A percentile compares a stretch with the other conserved stretches of the same genome.
Conservation (phyloP, 2,329 filamentous ascomycete genomes). For the Chaetoscypha palmicola region DNA sequence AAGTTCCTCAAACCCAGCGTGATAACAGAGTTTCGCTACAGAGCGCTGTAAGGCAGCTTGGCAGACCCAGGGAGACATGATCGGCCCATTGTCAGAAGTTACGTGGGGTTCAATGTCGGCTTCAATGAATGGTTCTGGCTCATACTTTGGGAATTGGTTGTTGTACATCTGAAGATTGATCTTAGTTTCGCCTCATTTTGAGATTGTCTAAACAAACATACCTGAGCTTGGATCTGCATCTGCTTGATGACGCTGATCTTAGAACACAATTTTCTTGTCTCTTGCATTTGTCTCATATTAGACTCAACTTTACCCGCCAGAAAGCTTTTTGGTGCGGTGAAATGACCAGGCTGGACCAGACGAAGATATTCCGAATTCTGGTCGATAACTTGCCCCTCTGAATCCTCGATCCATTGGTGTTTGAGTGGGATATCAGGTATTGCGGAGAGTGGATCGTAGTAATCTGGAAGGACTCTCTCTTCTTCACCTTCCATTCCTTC, state of each 20-base stretch:
- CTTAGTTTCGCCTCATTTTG: too few species aligned
- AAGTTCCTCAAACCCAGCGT: slow-evolving; percentile 93
- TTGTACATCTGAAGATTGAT: slow-evolving; percentile 67
- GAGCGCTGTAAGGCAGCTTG: slow-evolving; percentile 81
- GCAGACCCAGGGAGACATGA: slow-evolving; percentile 78
- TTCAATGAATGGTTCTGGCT: slow-evolving; percentile 82
- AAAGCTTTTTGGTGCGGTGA: slow-evolving; percentile 65
- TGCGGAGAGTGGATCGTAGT: slow-evolving; percentile 81
- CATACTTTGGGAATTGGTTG: slow-evolving; percentile 97
- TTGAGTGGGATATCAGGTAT: slow-evolving; percentile 77
- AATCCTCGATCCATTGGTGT: slow-evolving; percentile 82
- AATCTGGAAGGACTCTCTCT: slow-evolving; percentile 81
- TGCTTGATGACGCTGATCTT: slow-evolving; percentile 98
- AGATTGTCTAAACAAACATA: too few species aligned
- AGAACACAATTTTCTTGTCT: slow-evolving; percentile 89
- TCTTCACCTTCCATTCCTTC: slow-evolving; percentile 85
- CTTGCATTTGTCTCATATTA: slow-evolving; percentile 93
- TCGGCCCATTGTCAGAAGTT: slow-evolving; percentile 77
- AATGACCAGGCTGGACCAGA: slow-evolving; percentile 67
- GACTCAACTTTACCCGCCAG: slow-evolving; percentile 75
- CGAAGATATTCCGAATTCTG: slow-evolving; percentile 78
- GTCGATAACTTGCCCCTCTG: slow-evolving; percentile 82
- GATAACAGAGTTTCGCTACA: slow-evolving; percentile 90
- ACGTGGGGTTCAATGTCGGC: slow-evolving; percentile 84
- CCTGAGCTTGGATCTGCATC: slow-evolving; percentile 97